Percentiles rank a stretch among this genome's conserved stretches.
These are phyloP conservation scores for Dothiorella sarmentorum DNA, from an alignment of 2,329 filamentous ascomycete genomes.

Conservation along the genomic window DNA sequence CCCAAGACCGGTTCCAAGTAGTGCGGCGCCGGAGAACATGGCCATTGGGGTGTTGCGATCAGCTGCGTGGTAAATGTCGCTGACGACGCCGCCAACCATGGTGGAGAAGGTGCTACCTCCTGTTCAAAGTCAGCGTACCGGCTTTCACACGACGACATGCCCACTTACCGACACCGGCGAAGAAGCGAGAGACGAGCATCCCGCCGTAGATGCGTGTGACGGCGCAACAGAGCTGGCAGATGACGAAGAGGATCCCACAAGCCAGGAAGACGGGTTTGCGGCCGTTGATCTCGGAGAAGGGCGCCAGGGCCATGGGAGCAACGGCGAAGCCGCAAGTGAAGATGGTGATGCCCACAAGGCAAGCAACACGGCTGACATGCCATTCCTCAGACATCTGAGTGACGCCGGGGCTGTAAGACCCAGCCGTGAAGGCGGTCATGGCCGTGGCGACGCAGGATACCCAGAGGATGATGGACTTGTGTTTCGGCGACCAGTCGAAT, in stretches of 20 bases:
- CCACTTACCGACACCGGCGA: conserved; percentile 58
- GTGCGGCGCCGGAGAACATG: conserved; percentile 73
- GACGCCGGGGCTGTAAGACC: conserved; percentile 71
- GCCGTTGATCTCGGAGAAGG: conserved; percentile 84
- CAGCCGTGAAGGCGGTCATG: conserved; percentile 76
- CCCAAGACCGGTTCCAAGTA: conserved; percentile 76
- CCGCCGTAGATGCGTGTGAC: conserved; percentile 66
- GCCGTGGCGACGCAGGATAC: conserved; percentile 74
- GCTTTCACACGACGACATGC: no score
- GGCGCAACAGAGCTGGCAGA: conserved; percentile 70
- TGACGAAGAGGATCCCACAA: conserved; percentile 68
- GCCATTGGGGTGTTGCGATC: conserved; percentile 88
- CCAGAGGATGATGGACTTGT: conserved; percentile 68
- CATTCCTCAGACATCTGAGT: conserved; percentile 64
- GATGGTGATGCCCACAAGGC: conserved; percentile 72
- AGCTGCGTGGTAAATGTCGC: conserved; percentile 75
- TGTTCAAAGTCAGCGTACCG: background rate
- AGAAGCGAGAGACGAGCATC: conserved; percentile 72
- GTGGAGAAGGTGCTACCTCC: conserved; percentile 77
- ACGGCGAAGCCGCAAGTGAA: conserved; percentile 78
- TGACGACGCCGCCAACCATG: conserved; percentile 88
- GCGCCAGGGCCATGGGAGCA: conserved; percentile 83
- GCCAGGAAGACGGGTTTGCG: conserved; percentile 76
- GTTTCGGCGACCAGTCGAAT: conserved; percentile 65
- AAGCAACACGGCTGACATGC: conserved; percentile 60